Percentiles rank a stretch among this genome's conserved stretches.
phyloP scores from a whole-genome alignment of 2,329 filamentous ascomycete genomes.

The Talaromyces sp. region DNA sequence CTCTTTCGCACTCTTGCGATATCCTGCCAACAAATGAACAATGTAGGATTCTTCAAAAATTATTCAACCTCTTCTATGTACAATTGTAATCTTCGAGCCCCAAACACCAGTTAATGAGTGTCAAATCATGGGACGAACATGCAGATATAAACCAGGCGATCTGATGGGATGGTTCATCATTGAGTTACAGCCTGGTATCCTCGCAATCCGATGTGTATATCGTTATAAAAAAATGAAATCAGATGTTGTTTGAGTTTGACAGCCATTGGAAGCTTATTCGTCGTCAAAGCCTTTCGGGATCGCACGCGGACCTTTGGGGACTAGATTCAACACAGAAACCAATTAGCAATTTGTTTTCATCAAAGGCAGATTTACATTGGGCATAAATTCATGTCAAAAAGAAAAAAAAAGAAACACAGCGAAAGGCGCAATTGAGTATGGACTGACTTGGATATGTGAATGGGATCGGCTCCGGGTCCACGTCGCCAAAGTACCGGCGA shows the following conservation, averaged over 20 bases:
- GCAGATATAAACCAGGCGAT: neutral
- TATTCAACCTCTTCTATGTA: constrained; percentile 1
- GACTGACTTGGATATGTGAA: constrained; percentile 85
- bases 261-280: constrained; percentile 16
- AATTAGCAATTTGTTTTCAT: neutral
- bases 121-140: neutral
- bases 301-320: constrained; percentile 42
- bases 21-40: neutral
- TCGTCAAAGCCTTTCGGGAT: constrained; percentile 47
- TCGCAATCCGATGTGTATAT: neutral
- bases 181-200: neutral
- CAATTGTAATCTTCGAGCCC: neutral
- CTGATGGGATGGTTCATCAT: neutral
- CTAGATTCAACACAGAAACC: constrained; percentile 21
- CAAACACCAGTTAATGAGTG: neutral
- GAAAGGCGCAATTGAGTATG: neutral
- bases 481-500: constrained; percentile 67
- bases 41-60: neutral
- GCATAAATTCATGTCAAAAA: too few species aligned
- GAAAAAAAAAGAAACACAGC: neutral
- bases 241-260: neutral
- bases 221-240: neutral
- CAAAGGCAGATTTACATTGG: neutral
- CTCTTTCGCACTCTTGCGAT: too few species aligned
- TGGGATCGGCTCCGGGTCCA: constrained; percentile 67